A percentile compares a stretch with the other conserved stretches of the same genome.
phyloP scores from a whole-genome alignment of 2,329 filamentous ascomycete genomes.

The Penicillium glabrum region DNA sequence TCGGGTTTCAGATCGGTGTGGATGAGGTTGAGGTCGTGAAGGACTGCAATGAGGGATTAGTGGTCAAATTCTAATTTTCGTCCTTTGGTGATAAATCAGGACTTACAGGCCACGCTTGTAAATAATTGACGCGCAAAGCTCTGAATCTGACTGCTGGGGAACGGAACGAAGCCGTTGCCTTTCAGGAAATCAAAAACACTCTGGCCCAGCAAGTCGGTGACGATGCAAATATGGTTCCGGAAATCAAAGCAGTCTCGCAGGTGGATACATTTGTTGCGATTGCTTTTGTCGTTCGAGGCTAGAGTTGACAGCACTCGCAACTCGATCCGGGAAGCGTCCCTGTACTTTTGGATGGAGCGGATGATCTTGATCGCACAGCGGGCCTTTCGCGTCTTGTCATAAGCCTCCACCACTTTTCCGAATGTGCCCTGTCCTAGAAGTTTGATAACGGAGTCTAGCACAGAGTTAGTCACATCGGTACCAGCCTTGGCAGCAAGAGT shows the following conservation, averaged over 20 bases:
- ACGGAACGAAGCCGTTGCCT: slow-evolving; percentile 90
- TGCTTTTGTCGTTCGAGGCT: slow-evolving; percentile 84
- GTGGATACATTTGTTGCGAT: slow-evolving; percentile 96
- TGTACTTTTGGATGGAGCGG: slow-evolving; percentile 95
- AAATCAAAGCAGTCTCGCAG: slow-evolving; percentile 96
- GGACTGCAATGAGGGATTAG: slow-evolving; percentile 58
- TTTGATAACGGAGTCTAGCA: slow-evolving; percentile 78
- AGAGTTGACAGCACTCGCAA: slow-evolving; percentile 88
- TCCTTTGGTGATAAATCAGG: not conserved
- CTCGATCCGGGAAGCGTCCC: slow-evolving; percentile 93
- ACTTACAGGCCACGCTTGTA: slow-evolving; percentile 96
- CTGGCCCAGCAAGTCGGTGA: slow-evolving; percentile 77
- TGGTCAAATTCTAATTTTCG: slow-evolving; percentile 12
- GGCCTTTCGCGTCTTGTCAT: slow-evolving; percentile 70
- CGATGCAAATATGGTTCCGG: slow-evolving; percentile 90
- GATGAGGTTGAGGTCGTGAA: slow-evolving; percentile 95
- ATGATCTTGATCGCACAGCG: slow-evolving; percentile 98
- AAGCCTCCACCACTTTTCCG: slow-evolving; percentile 94
- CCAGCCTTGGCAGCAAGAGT: not conserved
- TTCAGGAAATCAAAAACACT: slow-evolving; percentile 99
- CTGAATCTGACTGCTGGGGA: slow-evolving; percentile 97
- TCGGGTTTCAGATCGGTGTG: slow-evolving; percentile 77
- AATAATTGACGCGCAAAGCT: slow-evolving; percentile 93
- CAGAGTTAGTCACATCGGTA: slow-evolving; percentile 11
- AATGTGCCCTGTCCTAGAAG: slow-evolving; percentile 96